Evolutionary conservation across 2,329 filamentous ascomycete species (phyloP).

Genomic region (Seiridium cupressi): DNA sequence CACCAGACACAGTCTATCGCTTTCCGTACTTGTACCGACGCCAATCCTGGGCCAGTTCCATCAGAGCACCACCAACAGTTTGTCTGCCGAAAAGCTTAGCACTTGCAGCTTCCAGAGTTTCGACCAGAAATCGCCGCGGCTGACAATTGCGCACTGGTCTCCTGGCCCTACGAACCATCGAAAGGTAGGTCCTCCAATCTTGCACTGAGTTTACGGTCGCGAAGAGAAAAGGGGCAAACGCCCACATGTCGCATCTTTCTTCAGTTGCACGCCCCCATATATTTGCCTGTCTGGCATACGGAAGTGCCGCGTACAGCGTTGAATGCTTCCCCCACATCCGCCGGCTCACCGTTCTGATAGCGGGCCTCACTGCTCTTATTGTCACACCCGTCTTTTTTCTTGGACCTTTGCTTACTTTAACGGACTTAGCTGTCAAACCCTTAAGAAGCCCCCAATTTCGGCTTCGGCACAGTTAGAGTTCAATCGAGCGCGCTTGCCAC

Average conservation of each 20-base stretch:
- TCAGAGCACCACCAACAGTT: no score
- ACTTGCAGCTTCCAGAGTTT: no score
- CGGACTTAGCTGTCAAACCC: not conserved
- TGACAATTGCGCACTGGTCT: no score
- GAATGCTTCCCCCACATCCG: conserved; percentile 5
- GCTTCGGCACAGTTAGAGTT: not conserved
- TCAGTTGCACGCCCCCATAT: not conserved
- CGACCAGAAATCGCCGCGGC: no score
- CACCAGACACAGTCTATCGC: no score
- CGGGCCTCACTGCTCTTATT: not conserved
- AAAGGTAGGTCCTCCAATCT: no score
- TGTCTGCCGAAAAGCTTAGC: no score
- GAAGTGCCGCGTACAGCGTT: not conserved
- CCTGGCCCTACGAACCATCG: no score
- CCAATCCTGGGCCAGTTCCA: no score
- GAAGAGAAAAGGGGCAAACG: not conserved
- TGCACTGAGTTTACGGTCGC: no score
- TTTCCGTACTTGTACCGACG: no score
- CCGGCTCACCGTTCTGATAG: not conserved
- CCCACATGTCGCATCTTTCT: not conserved
- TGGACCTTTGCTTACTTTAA: not conserved
- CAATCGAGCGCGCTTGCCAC: conserved; percentile 5
- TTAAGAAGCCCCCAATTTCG: not conserved
- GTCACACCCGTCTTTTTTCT: not conserved
- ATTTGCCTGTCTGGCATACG: not conserved